A percentile compares a stretch with the other conserved stretches of the same genome.
These are phyloP conservation scores for Dactylellina parvicollis DNA, from an alignment of 2,329 filamentous ascomycete genomes.

Conservation along the genomic window DNA sequence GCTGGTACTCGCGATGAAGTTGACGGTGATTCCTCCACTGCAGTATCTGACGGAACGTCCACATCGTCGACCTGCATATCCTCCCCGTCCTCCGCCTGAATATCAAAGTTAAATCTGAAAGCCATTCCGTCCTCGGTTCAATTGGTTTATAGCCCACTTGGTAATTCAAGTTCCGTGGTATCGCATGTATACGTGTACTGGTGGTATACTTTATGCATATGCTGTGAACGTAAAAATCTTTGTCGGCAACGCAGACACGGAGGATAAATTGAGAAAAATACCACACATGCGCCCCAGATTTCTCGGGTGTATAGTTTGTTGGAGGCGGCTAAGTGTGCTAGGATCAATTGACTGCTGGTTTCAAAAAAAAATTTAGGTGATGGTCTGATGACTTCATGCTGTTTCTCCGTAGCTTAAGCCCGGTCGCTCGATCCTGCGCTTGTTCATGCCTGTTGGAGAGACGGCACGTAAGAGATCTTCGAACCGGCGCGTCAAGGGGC, in stretches of 20 bases:
- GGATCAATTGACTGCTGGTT: too few species aligned
- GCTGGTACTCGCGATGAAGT: conserved; percentile 23
- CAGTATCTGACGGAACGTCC: background rate
- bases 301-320: conserved; percentile 11
- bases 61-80: conserved; percentile 4
- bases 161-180: too few species aligned
- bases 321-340: conserved; percentile 8
- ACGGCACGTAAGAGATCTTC: background rate
- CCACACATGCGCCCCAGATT: conserved; percentile 1
- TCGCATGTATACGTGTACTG: too few species aligned
- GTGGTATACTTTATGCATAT: background rate
- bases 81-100: conserved; percentile 35
- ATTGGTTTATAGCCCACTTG: background rate
- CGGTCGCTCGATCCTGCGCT: background rate
- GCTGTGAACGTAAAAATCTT: conserved; percentile 26
- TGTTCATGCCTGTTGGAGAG: conserved; percentile 23
- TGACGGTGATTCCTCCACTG: conserved; percentile 2
- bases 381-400: conserved; percentile 2
- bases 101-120: conserved; percentile 51
- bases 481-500: conserved; percentile 10
- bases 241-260: conserved; percentile 20
- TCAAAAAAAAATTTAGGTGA: background rate
- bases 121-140: conserved; percentile 20
- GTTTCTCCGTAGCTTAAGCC: background rate
- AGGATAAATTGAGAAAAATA: conserved; percentile 23